A percentile compares a stretch with the other conserved stretches of the same genome.
These are phyloP conservation scores for Xylogone sp. DNA, from an alignment of 2,329 filamentous ascomycete genomes.

Conservation along the genomic window DNA sequence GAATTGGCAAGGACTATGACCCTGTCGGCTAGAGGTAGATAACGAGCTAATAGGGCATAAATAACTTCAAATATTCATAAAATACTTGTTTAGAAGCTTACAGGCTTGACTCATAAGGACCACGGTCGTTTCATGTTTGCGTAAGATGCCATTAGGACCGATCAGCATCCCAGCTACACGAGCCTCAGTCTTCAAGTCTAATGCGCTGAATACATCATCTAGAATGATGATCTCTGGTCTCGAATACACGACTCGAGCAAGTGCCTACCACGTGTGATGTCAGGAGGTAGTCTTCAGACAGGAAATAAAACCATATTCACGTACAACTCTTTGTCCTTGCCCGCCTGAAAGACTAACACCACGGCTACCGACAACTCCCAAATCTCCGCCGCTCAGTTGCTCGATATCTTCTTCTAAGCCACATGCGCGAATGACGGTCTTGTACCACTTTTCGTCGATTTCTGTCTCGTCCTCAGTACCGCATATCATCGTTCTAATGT, in stretches of 20 bases:
- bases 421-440: conserved; percentile 14
- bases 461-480: conserved; percentile 11
- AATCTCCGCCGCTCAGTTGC: conserved; percentile 19
- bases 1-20: conserved; percentile 5
- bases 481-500: conserved; percentile 34
- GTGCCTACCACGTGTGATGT: conserved; percentile 5
- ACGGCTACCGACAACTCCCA: conserved; percentile 20
- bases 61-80: conserved; percentile 21
- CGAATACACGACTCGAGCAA: conserved; percentile 16
- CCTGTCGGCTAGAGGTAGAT: conserved; percentile 20
- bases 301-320: conserved; percentile 1
- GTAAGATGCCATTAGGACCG: conserved; percentile 5
- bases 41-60: conserved; percentile 20
- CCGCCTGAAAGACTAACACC: conserved; percentile 27
- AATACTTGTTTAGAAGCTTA: conserved; percentile 16
- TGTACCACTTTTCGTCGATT: conserved; percentile 16
- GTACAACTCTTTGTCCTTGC: conserved; percentile 14
- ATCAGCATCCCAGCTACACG: conserved; percentile 7
- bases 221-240: conserved; percentile 12
- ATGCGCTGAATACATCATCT: conserved; percentile 16
- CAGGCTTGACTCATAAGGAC: conserved; percentile 28
- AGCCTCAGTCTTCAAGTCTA: conserved; percentile 13
- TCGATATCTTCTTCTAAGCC: conserved; percentile 15
- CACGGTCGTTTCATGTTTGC: conserved; percentile 25
- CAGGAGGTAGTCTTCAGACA: not conserved